These are phyloP conservation scores for Abortiporus biennis DNA, from an alignment of 1,284 basidiomycete species.

Conservation along the genomic window DNA sequence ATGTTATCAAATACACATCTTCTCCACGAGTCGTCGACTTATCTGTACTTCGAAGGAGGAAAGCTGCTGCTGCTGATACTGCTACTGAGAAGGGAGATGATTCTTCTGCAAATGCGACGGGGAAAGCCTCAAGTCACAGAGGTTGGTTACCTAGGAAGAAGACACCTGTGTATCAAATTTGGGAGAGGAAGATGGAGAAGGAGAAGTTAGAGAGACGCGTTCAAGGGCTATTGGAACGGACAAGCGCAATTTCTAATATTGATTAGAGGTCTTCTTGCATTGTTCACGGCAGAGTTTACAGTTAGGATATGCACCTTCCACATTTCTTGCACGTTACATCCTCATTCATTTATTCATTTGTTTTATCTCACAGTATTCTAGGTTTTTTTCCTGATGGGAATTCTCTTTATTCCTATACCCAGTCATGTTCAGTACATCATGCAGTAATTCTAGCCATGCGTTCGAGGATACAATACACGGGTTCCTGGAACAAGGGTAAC, in stretches of 20 bases:
- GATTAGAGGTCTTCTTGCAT: constrained; percentile 1
- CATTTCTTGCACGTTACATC: background rate
- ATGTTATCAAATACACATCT: constrained; percentile 78
- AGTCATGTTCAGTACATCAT: constrained; percentile 6
- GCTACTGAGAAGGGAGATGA: constrained; percentile 19
- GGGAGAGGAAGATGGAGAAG: constrained; percentile 69
- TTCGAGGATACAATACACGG: too few relatives aligned
- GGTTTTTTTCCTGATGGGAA: background rate
- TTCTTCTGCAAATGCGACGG: constrained; percentile 29
- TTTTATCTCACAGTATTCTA: background rate
- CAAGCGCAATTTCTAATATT: constrained; percentile 25
- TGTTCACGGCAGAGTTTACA: background rate
- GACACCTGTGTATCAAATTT: constrained; percentile 74
- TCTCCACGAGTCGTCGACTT: constrained; percentile 80
- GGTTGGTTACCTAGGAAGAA: constrained; percentile 72
- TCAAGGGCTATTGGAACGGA: constrained; percentile 60
- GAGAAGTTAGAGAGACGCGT: constrained; percentile 65
- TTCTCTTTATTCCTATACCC: background rate
- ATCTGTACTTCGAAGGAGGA: constrained; percentile 48
- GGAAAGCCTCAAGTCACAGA: constrained; percentile 19
- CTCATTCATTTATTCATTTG: background rate
- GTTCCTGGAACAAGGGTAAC: too few relatives aligned
- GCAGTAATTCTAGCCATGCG: constrained; percentile 6
- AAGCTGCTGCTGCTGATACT: constrained; percentile 18
- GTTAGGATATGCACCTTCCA: background rate